Evolutionary conservation across 139 green algal genomes (phyloP).

Genomic region (Tetraselmis chui): DNA sequence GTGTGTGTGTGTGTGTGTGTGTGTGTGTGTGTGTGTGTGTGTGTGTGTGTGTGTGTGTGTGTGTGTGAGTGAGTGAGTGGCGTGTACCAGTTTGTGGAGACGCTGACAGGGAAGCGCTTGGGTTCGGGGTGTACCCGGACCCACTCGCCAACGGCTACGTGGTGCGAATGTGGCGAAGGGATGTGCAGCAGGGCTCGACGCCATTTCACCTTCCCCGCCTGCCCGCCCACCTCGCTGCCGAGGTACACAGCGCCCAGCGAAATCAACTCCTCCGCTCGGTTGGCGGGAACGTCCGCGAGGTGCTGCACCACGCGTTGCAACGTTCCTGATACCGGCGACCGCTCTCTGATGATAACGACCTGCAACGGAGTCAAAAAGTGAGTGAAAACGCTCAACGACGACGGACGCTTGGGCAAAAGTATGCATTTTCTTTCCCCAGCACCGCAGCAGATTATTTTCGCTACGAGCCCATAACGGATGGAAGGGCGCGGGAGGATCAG

Average conservation of each 20-base stretch:
- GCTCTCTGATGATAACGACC: background rate
- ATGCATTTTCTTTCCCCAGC: too few species aligned
- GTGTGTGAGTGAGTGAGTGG: too few species aligned
- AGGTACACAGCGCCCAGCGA: background rate
- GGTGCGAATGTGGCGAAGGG: background rate
- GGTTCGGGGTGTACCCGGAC: background rate
- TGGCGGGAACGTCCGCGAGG: background rate
- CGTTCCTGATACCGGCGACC: background rate
- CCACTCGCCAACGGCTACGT: background rate
- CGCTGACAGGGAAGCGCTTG: background rate
- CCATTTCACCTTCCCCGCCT: background rate
- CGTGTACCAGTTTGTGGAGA: background rate
- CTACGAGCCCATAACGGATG: too few species aligned
- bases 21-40: too few species aligned
- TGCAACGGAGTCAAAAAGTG: background rate
- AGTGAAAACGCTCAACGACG: too few species aligned
- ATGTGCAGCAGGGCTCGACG: background rate
- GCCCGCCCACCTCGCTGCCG: background rate
- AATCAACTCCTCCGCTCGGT: background rate
- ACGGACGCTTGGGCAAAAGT: too few species aligned
- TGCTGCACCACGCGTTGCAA: background rate
- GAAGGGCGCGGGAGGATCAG: too few species aligned
- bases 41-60: too few species aligned
- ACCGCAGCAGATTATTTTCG: too few species aligned
- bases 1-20: too few species aligned